These are phyloP conservation scores for Ophiostoma piceae DNA, from an alignment of 2,329 filamentous ascomycete genomes.

Conservation along the genomic window DNA sequence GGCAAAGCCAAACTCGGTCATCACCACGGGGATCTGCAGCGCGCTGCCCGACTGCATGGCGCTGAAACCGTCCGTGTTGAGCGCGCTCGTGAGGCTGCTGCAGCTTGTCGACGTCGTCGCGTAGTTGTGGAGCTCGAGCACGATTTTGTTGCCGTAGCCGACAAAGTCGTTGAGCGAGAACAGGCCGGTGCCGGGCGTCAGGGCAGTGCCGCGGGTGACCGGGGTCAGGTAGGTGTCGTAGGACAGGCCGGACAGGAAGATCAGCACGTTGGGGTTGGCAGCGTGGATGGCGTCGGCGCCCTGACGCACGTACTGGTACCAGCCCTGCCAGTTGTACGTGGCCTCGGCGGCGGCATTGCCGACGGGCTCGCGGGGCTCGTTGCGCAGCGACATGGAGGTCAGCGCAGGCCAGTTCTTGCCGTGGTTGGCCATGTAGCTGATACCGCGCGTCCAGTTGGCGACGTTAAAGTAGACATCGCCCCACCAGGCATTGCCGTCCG, in stretches of 20 bases:
- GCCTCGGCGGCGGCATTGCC: constrained; percentile 33
- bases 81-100: constrained; percentile 40
- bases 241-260: constrained; percentile 55
- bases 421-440: constrained; percentile 56
- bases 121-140: constrained; percentile 59
- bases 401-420: constrained; percentile 45
- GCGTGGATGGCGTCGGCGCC: constrained; percentile 47
- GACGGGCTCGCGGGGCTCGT: constrained; percentile 47
- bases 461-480: constrained; percentile 55
- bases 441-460: constrained; percentile 56
- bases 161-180: constrained; percentile 45
- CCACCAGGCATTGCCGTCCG: constrained; percentile 57
- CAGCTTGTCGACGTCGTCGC: constrained; percentile 48
- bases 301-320: constrained; percentile 48
- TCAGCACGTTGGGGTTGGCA: constrained; percentile 48
- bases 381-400: constrained; percentile 48
- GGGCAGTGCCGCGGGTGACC: constrained; percentile 44
- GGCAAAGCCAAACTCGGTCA: constrained; percentile 52
- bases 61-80: constrained; percentile 50
- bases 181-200: constrained; percentile 42
- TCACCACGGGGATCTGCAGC: constrained; percentile 44
- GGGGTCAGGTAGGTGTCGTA: constrained; percentile 53
- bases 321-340: constrained; percentile 52
- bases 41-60: constrained; percentile 40
- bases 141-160: constrained; percentile 49